Evolutionary conservation across 352 stramenopile genomes (phyloP).

Genomic region (Halophytophthora polymorphica): DNA sequence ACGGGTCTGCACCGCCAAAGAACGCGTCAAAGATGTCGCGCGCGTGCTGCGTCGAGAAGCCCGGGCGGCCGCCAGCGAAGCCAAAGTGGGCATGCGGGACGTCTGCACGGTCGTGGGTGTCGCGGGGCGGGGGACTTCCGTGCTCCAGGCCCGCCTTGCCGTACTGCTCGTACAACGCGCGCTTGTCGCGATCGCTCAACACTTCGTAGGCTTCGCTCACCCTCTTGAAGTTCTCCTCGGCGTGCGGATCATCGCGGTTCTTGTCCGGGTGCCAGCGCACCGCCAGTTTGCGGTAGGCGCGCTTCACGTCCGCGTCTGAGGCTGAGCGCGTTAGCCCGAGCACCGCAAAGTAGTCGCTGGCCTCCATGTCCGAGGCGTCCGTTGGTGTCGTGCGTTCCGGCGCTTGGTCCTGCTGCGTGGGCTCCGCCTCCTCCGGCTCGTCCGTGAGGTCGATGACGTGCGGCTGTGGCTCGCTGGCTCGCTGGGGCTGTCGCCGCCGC

Average conservation of each 20-base stretch:
- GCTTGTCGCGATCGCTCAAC: slow-evolving; percentile 71
- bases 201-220: slow-evolving; percentile 89
- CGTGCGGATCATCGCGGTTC: slow-evolving; percentile 74
- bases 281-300: slow-evolving; percentile 63
- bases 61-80: slow-evolving; percentile 11
- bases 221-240: slow-evolving; percentile 89
- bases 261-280: slow-evolving; percentile 94
- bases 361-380: slow-evolving; percentile 27
- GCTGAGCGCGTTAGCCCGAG: slow-evolving; percentile 40
- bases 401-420: neutral
- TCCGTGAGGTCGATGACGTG: slow-evolving; percentile 20
- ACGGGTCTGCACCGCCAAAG: slow-evolving; percentile 56
- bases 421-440: slow-evolving; percentile 6
- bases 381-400: slow-evolving; percentile 25
- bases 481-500: neutral
- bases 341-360: slow-evolving; percentile 73
- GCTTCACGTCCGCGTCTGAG: slow-evolving; percentile 54
- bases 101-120: neutral
- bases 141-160: slow-evolving; percentile 31
- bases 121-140: neutral
- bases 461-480: neutral
- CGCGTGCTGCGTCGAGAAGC: slow-evolving; percentile 55
- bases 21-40: slow-evolving; percentile 75
- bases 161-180: slow-evolving; percentile 48
- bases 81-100: slow-evolving; percentile 25